Evolutionary conservation across 768 basidiomycete genomes (phyloP).

Genomic region (Lactifluus rugatus): DNA sequence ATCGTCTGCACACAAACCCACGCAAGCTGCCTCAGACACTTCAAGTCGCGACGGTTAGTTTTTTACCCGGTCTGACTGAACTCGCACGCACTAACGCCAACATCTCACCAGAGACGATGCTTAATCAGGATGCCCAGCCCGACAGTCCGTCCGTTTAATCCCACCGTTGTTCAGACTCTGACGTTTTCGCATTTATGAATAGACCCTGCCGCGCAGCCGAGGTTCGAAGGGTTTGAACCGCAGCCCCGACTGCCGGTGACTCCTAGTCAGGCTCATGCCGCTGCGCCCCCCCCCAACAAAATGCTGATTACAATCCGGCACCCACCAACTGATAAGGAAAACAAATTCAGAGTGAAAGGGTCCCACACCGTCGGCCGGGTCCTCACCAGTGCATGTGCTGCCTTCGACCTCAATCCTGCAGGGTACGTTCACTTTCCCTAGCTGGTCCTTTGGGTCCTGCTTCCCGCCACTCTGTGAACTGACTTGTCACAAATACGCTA

Average conservation of each 20-base stretch:
- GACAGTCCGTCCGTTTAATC: background rate
- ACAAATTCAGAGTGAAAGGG: slow-evolving; percentile 14
- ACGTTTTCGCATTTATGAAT: background rate
- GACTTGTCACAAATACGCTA: background rate
- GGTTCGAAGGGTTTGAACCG: background rate
- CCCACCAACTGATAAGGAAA: slow-evolving; percentile 11
- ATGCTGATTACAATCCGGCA: slow-evolving; percentile 14
- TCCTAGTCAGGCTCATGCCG: background rate
- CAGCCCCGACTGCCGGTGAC: background rate
- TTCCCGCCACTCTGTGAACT: background rate
- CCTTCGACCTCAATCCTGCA: background rate
- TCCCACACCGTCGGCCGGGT: slow-evolving; percentile 12
- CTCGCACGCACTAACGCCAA: background rate
- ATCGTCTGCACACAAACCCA: background rate
- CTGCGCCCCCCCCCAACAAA: background rate
- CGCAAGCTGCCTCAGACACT: background rate
- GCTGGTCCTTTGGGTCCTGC: background rate
- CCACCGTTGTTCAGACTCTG: background rate
- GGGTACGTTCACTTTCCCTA: background rate
- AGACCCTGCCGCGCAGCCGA: background rate
- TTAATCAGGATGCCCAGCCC: background rate
- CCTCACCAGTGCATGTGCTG: slow-evolving; percentile 11
- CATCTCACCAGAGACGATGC: background rate
- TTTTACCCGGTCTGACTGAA: background rate
- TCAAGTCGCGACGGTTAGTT: background rate